Evolutionary conservation across 768 basidiomycete genomes (phyloP).

Genomic region (Sistotremastrum niveocremeum): DNA sequence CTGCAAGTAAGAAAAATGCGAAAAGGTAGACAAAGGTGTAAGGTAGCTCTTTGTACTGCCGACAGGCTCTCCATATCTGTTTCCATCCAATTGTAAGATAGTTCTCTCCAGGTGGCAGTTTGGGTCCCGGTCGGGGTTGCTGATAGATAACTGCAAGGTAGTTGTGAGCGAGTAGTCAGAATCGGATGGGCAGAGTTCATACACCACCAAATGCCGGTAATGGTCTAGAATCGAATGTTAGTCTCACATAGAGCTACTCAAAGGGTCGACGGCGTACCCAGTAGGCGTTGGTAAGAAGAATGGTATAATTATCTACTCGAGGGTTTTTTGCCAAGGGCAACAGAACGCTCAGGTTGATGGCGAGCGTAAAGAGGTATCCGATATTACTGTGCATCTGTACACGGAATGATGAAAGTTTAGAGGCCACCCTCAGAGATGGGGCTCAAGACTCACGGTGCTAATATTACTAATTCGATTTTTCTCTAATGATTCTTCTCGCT

Average conservation of each 20-base stretch:
- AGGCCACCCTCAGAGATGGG: background rate
- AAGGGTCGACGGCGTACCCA: conserved; percentile 33
- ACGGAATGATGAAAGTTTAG: background rate
- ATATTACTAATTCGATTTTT: conserved; percentile 81
- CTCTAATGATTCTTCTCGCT: conserved; percentile 62
- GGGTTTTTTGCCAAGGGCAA: conserved; percentile 46
- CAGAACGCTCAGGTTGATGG: conserved; percentile 57
- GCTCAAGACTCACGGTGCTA: conserved; percentile 41
- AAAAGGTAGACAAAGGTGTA: conserved; percentile 74
- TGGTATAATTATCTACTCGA: conserved; percentile 58
- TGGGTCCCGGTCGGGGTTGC: conserved; percentile 69
- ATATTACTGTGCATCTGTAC: conserved; percentile 60
- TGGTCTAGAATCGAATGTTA: no score
- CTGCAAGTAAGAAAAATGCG: conserved; percentile 65
- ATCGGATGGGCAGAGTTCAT: conserved; percentile 13
- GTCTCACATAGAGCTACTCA: no score
- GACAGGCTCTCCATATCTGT: conserved; percentile 65
- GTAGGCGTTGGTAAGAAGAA: conserved; percentile 56
- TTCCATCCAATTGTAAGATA: conserved; percentile 82
- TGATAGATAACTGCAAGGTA: conserved; percentile 56
- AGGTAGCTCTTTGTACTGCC: conserved; percentile 65
- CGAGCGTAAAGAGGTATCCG: conserved; percentile 53
- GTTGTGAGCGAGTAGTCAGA: background rate
- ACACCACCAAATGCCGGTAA: conserved; percentile 86
- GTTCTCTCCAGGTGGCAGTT: conserved; percentile 59